phyloP scores from a whole-genome alignment of 1,284 basidiomycete species.

The Ustilago vetiveriae region DNA sequence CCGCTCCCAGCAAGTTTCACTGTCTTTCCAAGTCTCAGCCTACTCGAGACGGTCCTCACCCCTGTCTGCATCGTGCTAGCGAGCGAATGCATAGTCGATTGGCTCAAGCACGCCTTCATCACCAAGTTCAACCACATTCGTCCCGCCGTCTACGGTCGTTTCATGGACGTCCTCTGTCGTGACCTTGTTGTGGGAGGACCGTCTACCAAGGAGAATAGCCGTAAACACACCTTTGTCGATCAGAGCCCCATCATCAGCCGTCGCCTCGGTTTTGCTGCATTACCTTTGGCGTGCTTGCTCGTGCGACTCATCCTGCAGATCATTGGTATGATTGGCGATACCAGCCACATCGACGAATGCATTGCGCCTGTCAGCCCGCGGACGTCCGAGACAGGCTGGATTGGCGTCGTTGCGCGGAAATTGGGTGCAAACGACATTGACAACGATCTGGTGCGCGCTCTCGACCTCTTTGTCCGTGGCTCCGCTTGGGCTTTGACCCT shows the following conservation, averaged over 20 bases:
- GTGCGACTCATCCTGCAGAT: slow-evolving; percentile 88
- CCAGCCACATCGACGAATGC: slow-evolving; percentile 67
- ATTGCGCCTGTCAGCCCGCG: slow-evolving; percentile 34
- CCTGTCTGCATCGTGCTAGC: slow-evolving; percentile 89
- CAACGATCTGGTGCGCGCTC: slow-evolving; percentile 28
- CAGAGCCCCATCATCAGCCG: slow-evolving; percentile 94
- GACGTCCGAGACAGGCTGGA: slow-evolving; percentile 27
- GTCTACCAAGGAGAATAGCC: slow-evolving; percentile 20
- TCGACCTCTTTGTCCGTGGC: slow-evolving; percentile 36
- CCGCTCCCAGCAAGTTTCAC: slow-evolving; percentile 70
- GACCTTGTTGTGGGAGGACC: slow-evolving; percentile 86
- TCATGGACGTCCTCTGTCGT: slow-evolving; percentile 92
- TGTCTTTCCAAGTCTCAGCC: slow-evolving; percentile 67
- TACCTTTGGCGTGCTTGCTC: slow-evolving; percentile 90
- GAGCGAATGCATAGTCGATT: slow-evolving; percentile 95
- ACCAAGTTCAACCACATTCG: slow-evolving; percentile 91
- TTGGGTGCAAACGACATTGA: slow-evolving; percentile 39
- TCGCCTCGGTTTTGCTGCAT: slow-evolving; percentile 88
- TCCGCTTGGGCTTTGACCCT: slow-evolving; percentile 49
- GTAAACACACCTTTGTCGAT: slow-evolving; percentile 86
- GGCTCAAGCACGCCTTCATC: slow-evolving; percentile 99
- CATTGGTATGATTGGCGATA: slow-evolving; percentile 72
- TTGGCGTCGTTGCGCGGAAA: slow-evolving; percentile 36
- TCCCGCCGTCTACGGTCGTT: slow-evolving; percentile 92
- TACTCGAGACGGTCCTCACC: slow-evolving; percentile 88